phyloP scores from a whole-genome alignment of 352 stramenopile species.

The Globisporangium barbulae region DNA sequence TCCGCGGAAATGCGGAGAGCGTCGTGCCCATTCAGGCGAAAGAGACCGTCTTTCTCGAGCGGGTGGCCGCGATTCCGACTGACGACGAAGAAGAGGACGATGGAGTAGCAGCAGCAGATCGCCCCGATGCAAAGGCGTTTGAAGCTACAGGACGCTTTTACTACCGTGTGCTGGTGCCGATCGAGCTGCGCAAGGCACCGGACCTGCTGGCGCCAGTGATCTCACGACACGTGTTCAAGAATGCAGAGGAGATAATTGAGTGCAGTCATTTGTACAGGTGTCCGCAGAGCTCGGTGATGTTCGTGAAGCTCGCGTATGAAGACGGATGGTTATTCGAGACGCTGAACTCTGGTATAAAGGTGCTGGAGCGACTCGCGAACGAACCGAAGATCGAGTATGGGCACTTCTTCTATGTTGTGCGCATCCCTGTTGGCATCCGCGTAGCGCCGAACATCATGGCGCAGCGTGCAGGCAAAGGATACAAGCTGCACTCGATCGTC shows the following conservation, averaged over 20 bases:
- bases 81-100: slow-evolving; percentile 15
- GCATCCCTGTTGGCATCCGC: slow-evolving; percentile 79
- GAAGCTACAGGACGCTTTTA: slow-evolving; percentile 53
- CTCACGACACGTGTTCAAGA: slow-evolving; percentile 66
- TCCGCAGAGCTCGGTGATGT: slow-evolving; percentile 69
- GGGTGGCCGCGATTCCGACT: neutral
- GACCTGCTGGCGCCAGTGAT: slow-evolving; percentile 74
- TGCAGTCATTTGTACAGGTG: slow-evolving; percentile 62
- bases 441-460: slow-evolving; percentile 84
- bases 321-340: slow-evolving; percentile 82
- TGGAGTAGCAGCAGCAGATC: neutral
- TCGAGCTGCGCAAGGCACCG: slow-evolving; percentile 64
- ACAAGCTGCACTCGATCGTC: slow-evolving; percentile 79
- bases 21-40: slow-evolving; percentile 4
- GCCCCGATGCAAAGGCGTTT: slow-evolving; percentile 23
- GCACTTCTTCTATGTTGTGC: slow-evolving; percentile 84
- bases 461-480: slow-evolving; percentile 73
- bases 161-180: slow-evolving; percentile 73
- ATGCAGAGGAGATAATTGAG: slow-evolving; percentile 82
- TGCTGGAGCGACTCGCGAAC: slow-evolving; percentile 62
- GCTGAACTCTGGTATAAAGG: slow-evolving; percentile 75
- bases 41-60: slow-evolving; percentile 22
- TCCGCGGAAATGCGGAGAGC: neutral
- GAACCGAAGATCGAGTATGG: slow-evolving; percentile 65
- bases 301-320: slow-evolving; percentile 81